phyloP scores from a whole-genome alignment of 805 yeast genomes.

The Zygosaccharomyces rouxii region DNA sequence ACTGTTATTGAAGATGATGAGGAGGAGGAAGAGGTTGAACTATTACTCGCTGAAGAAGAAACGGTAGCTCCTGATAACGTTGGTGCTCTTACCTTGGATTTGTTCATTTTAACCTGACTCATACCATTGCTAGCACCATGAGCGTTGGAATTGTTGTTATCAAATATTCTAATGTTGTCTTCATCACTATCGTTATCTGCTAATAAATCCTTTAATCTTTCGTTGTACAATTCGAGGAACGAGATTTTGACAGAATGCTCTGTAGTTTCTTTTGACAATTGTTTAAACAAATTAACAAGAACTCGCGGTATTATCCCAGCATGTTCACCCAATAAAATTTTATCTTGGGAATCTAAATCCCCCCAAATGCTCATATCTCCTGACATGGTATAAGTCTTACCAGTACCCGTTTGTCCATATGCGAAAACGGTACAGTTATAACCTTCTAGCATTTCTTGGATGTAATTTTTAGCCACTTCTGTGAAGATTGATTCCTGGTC shows the following conservation, averaged over 20 bases:
- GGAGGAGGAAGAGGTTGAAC: slow-evolving; percentile 31
- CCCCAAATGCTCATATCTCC: slow-evolving; percentile 54
- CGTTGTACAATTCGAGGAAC: slow-evolving; percentile 78
- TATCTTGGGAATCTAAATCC: slow-evolving; percentile 26
- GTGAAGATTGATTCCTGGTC: slow-evolving; percentile 67
- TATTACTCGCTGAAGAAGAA: slow-evolving; percentile 6
- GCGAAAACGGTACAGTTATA: slow-evolving; percentile 79
- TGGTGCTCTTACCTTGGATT: not conserved
- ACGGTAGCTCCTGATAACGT: not conserved
- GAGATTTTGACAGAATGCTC: slow-evolving; percentile 68
- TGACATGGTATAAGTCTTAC: slow-evolving; percentile 71
- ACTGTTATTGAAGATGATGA: slow-evolving; percentile 40
- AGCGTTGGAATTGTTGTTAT: slow-evolving; percentile 34
- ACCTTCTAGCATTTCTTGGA: slow-evolving; percentile 63
- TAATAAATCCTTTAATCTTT: slow-evolving; percentile 67
- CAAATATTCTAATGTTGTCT: slow-evolving; percentile 49
- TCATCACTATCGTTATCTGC: slow-evolving; percentile 31
- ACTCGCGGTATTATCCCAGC: slow-evolving; percentile 66
- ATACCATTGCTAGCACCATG: not conserved
- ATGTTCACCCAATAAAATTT: slow-evolving; percentile 36
- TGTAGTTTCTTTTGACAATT: slow-evolving; percentile 37
- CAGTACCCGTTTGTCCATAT: slow-evolving; percentile 87
- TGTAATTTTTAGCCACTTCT: slow-evolving; percentile 52
- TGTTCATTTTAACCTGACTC: slow-evolving; percentile 1
- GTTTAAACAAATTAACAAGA: slow-evolving; percentile 50